Conservation (phyloP, 139 green algal species). For the Asterochloris erici region DNA sequence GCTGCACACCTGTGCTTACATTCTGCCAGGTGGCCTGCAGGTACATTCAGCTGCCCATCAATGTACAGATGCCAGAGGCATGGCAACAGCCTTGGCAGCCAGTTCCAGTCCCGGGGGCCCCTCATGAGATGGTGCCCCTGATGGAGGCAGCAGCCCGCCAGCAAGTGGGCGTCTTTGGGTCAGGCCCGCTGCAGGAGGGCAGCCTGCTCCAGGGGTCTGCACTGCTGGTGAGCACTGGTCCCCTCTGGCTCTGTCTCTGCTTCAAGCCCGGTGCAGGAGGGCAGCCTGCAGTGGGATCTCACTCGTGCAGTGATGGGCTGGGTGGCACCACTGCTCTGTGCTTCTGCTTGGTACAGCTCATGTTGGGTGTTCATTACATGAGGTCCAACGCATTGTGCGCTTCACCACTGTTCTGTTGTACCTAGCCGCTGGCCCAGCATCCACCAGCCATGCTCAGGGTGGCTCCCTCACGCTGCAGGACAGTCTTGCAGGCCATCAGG, state of each 20-base stretch:
- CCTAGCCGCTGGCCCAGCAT: too few relatives aligned
- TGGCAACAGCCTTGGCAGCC: conserved; percentile 52
- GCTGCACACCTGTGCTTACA: too few relatives aligned
- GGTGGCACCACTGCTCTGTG: too few relatives aligned
- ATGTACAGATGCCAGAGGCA: conserved; percentile 55
- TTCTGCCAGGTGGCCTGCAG: not conserved
- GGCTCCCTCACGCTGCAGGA: too few relatives aligned
- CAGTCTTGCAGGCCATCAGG: too few relatives aligned
- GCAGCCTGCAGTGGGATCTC: not conserved
- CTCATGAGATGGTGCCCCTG: conserved; percentile 24
- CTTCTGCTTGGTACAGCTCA: too few relatives aligned
- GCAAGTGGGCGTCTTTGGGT: conserved; percentile 37
- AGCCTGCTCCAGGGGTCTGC: conserved; percentile 4
- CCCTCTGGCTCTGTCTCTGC: not conserved
- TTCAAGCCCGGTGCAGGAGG: not conserved
- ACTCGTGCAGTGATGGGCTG: not conserved
- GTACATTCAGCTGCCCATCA: conserved; percentile 66
- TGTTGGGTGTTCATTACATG: too few relatives aligned
- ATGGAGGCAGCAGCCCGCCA: conserved; percentile 44
- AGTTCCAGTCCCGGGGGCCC: not conserved
- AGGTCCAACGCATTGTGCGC: too few relatives aligned
- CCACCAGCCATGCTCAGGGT: too few relatives aligned
- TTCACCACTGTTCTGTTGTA: too few relatives aligned
- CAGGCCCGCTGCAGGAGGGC: conserved; percentile 27
- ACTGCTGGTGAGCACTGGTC: not conserved